These are phyloP conservation scores for Neofusicoccum cordaticola DNA, from an alignment of 2,329 filamentous ascomycete genomes.

Conservation along the genomic window DNA sequence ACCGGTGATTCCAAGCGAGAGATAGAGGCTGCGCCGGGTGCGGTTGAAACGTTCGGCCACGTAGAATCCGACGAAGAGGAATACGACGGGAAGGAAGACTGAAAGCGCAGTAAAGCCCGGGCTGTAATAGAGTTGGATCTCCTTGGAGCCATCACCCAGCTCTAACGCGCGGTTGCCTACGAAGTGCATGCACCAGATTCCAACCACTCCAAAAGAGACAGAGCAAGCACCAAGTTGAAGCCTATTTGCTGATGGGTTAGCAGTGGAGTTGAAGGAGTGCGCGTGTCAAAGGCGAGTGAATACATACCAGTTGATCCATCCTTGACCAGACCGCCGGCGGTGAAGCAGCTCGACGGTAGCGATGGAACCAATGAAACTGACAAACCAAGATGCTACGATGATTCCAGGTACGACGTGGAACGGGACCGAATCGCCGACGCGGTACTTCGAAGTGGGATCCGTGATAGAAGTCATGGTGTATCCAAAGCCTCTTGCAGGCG, in stretches of 20 bases:
- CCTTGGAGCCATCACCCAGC: conserved; percentile 58
- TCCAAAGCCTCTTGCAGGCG: background rate
- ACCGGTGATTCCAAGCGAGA: conserved; percentile 56
- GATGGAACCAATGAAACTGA: conserved; percentile 71
- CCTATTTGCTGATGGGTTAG: conserved; percentile 25
- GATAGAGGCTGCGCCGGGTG: conserved; percentile 26
- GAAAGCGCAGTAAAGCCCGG: conserved; percentile 70
- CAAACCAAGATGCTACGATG: conserved; percentile 64
- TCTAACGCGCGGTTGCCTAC: conserved; percentile 78
- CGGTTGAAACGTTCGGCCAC: conserved; percentile 52
- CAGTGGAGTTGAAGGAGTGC: background rate
- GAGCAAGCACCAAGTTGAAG: conserved; percentile 42
- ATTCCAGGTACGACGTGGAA: conserved; percentile 45
- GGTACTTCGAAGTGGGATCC: conserved; percentile 25
- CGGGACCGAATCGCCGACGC: conserved; percentile 32
- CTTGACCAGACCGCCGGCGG: conserved; percentile 66
- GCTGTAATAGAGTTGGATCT: conserved; percentile 72
- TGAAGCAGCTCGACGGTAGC: conserved; percentile 82
- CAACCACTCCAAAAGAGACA: conserved; percentile 47
- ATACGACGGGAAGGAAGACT: conserved; percentile 74
- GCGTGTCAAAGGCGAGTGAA: background rate
- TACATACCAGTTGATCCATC: conserved; percentile 66
- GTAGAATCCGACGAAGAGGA: conserved; percentile 70
- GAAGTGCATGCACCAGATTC: conserved; percentile 66
- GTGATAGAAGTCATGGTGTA: background rate